Percentiles rank a stretch among this genome's conserved stretches.
Evolutionary conservation across 1,284 basidiomycete species (phyloP).

Genomic region (Cryptococcus sp.): DNA sequence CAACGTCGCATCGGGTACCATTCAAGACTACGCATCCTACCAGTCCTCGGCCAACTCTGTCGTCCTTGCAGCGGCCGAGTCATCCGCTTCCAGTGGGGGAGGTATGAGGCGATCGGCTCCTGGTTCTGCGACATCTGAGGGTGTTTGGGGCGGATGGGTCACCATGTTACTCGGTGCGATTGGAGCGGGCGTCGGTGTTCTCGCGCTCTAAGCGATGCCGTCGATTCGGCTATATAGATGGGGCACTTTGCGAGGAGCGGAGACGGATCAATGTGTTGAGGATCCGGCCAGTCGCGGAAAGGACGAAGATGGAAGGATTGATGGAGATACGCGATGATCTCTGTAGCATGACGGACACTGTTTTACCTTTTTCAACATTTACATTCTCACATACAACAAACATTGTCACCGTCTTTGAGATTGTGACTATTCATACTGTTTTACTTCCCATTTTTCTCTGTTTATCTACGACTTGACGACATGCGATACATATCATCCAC

Average conservation of each 20-base stretch:
- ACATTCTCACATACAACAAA: background rate
- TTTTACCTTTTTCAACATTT: background rate
- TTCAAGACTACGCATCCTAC: conserved; percentile 32
- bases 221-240: background rate
- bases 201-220: conserved; percentile 14
- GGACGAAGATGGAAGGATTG: background rate
- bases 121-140: conserved; percentile 2
- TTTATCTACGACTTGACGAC: too few species aligned
- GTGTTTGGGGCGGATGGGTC: conserved; percentile 14
- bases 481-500: too few species aligned
- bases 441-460: too few species aligned
- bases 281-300: background rate
- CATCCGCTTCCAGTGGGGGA: conserved; percentile 3
- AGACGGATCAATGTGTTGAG: background rate
- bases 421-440: too few species aligned
- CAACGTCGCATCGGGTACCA: conserved; percentile 36
- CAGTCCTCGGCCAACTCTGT: conserved; percentile 33
- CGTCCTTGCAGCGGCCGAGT: conserved; percentile 27
- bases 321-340: background rate
- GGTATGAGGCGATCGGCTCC: conserved; percentile 5
- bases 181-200: conserved; percentile 21
- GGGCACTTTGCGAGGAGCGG: background rate
- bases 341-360: background rate
- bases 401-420: too few species aligned
- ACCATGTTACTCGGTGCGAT: conserved; percentile 22